These are phyloP conservation scores for Puccinia horiana DNA, from an alignment of 1,284 basidiomycete genomes.

Conservation along the genomic window DNA sequence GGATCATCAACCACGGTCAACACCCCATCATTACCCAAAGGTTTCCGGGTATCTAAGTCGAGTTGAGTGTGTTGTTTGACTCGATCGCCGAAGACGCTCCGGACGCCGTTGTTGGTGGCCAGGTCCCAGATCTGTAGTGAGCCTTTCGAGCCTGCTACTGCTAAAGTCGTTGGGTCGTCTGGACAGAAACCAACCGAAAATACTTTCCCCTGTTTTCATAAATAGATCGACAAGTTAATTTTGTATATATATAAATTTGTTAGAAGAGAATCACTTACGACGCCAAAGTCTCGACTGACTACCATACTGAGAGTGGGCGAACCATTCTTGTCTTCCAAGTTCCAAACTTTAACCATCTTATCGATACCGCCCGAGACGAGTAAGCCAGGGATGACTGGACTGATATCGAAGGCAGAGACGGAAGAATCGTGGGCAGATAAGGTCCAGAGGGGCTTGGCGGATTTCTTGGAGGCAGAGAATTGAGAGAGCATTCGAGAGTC, in stretches of 20 bases:
- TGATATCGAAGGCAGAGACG: constrained; percentile 85
- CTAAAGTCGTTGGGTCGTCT: constrained; percentile 88
- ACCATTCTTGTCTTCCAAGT: constrained; percentile 68
- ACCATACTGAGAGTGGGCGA: constrained; percentile 83
- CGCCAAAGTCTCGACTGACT: constrained; percentile 84
- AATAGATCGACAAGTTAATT: constrained; percentile 33
- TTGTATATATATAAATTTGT: too few species aligned
- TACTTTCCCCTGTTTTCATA: constrained; percentile 75
- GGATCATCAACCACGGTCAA: constrained; percentile 70
- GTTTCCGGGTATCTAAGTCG: constrained; percentile 62
- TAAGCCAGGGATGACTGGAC: constrained; percentile 85
- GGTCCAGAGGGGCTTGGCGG: constrained; percentile 71
- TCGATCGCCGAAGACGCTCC: constrained; percentile 76
- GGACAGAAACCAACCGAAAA: constrained; percentile 89
- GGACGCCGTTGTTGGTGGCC: constrained; percentile 67
- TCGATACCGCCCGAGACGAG: constrained; percentile 91
- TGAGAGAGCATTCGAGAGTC: constrained; percentile 79
- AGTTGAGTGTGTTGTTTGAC: constrained; percentile 69
- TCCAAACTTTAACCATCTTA: constrained; percentile 83
- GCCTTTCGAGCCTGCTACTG: constrained; percentile 88
- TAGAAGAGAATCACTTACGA: constrained; percentile 66
- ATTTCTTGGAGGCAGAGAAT: constrained; percentile 57
- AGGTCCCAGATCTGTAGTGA: constrained; percentile 90
- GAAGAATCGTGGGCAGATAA: constrained; percentile 93
- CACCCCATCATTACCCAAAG: constrained; percentile 66